Conservation (phyloP, 2,329 filamentous ascomycete species). For the Helminthosporium solani region DNA sequence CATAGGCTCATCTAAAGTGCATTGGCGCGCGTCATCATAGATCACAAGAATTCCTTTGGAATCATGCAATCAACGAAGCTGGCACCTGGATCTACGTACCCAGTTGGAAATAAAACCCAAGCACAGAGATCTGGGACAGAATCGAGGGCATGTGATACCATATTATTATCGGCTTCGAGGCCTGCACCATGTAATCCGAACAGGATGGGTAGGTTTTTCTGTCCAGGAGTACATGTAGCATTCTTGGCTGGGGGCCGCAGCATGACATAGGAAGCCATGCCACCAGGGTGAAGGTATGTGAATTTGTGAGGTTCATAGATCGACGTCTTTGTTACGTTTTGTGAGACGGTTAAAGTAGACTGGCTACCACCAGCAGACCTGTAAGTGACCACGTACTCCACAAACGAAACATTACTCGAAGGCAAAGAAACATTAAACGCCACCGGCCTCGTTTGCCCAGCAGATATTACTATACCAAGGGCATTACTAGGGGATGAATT, state of each 20-base stretch:
- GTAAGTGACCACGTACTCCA: conserved; percentile 32
- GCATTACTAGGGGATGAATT: conserved; percentile 2
- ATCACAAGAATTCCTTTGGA: too few relatives aligned
- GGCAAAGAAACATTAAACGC: conserved; percentile 37
- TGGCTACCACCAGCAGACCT: conserved; percentile 12
- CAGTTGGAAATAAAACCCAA: conserved; percentile 58
- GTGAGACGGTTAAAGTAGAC: conserved; percentile 24
- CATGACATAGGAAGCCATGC: conserved; percentile 59
- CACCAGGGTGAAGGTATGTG: conserved; percentile 56
- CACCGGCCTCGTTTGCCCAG: conserved; percentile 47
- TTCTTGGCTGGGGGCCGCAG: conserved; percentile 54
- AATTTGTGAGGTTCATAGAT: conserved; percentile 52
- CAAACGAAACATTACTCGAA: conserved; percentile 21
- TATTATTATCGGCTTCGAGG: conserved; percentile 53
- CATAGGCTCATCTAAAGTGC: background rate
- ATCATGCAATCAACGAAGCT: too few relatives aligned
- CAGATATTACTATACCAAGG: conserved; percentile 19
- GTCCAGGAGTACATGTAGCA: conserved; percentile 26
- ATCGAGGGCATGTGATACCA: conserved; percentile 52
- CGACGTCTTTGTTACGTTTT: conserved; percentile 24
- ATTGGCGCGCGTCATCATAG: background rate
- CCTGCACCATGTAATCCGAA: conserved; percentile 59
- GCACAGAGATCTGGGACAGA: conserved; percentile 54
- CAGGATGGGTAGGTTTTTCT: conserved; percentile 48
- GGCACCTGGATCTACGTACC: background rate